A percentile compares a stretch with the other conserved stretches of the same genome.
These are phyloP conservation scores for Malassezia globosa DNA, from an alignment of 1,284 basidiomycete species.

Conservation along the genomic window DNA sequence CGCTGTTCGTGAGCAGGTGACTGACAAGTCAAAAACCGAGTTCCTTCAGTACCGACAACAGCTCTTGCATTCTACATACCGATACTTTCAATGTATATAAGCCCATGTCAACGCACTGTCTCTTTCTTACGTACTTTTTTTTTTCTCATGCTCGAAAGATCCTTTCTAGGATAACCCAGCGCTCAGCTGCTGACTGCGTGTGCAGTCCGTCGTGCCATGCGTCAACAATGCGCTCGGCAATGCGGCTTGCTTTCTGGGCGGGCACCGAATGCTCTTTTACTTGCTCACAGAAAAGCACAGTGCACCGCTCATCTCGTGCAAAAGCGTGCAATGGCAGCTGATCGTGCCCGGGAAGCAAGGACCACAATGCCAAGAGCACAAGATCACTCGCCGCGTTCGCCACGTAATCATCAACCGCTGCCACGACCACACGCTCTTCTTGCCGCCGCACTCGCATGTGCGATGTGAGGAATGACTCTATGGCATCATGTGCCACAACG, in stretches of 20 bases:
- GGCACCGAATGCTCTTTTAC: background rate
- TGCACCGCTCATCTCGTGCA: constrained; percentile 13
- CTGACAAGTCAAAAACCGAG: background rate
- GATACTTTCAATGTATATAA: constrained; percentile 10
- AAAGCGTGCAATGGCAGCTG: constrained; percentile 13
- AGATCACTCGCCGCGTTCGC: constrained; percentile 39
- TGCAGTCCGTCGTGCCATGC: constrained; percentile 3
- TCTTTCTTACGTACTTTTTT: too few species aligned
- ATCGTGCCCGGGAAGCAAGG: background rate
- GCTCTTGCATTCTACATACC: background rate
- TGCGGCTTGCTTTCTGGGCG: background rate
- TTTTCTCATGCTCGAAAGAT: background rate
- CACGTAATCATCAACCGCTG: constrained; percentile 38
- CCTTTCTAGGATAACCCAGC: background rate
- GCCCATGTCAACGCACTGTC: too few species aligned
- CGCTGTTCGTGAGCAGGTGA: background rate
- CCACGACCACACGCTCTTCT: constrained; percentile 17
- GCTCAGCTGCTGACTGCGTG: background rate
- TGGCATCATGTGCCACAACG: constrained; percentile 21
- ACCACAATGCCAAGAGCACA: constrained; percentile 38
- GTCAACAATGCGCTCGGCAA: constrained; percentile 2
- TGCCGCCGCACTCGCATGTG: constrained; percentile 11
- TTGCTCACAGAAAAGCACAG: background rate
- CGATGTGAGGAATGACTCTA: constrained; percentile 33
- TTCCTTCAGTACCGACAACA: background rate